phyloP scores from a whole-genome alignment of 495 filamentous ascomycete genomes.

The Penicillium mononematosum region DNA sequence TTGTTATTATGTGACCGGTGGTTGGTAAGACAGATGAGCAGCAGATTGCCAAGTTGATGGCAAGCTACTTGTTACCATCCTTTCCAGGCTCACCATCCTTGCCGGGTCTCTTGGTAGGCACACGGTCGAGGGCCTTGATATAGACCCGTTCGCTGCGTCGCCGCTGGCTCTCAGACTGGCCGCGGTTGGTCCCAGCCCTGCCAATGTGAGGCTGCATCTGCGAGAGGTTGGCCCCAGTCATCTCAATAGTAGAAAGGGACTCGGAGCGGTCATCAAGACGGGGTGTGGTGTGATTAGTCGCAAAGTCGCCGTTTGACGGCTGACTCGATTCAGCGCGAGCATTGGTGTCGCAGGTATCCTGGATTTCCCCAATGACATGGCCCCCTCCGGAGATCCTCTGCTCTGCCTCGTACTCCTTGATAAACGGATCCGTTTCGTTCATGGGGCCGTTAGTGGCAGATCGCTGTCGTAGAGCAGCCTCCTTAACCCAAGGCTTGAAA shows the following conservation, averaged over 20 bases:
- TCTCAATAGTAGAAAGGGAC: neutral
- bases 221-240: neutral
- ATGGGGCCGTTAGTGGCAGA: neutral
- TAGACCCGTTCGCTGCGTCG: constrained; percentile 13
- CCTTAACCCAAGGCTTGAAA: constrained; percentile 36
- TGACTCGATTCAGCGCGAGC: neutral
- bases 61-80: neutral
- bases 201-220: constrained; percentile 1
- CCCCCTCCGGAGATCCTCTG: neutral
- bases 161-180: constrained; percentile 15
- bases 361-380: neutral
- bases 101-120: constrained; percentile 7
- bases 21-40: neutral
- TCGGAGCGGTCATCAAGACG: neutral
- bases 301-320: too few relatives aligned
- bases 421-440: neutral
- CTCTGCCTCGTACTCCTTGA: neutral
- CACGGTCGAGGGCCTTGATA: neutral
- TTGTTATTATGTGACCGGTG: neutral
- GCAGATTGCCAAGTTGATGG: neutral
- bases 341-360: neutral
- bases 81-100: neutral
- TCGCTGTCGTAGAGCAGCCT: constrained; percentile 8
- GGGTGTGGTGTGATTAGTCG: too few relatives aligned
- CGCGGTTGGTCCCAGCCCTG: constrained; percentile 12